Evolutionary conservation across 176 grass and related monocot species (phyloP).

Genomic region (Musa beccarii): DNA sequence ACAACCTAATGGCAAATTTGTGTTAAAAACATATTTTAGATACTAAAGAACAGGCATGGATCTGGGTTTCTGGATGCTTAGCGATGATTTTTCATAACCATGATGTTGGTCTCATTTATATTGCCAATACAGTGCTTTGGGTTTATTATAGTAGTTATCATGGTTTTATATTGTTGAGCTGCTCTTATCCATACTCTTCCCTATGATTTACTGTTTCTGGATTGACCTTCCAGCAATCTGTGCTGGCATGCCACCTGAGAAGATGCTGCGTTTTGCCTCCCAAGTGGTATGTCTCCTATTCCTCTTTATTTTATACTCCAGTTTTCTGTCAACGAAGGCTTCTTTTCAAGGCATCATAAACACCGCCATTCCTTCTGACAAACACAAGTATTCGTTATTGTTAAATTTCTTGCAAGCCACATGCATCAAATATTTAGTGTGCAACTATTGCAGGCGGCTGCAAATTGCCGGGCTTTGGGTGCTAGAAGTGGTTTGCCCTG

Average conservation of each 20-base stretch:
- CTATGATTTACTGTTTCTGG: background rate
- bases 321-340: background rate
- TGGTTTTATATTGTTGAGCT: too few species aligned
- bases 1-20: too few species aligned
- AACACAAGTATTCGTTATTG: background rate
- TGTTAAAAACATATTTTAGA: too few species aligned
- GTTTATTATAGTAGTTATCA: too few species aligned
- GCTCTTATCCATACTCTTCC: background rate
- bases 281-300: conserved; percentile 42
- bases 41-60: too few species aligned
- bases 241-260: conserved; percentile 52
- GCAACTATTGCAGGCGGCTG: conserved; percentile 40
- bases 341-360: too few species aligned
- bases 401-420: background rate
- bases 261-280: conserved; percentile 79
- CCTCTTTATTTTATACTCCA: background rate
- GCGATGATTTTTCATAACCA: too few species aligned
- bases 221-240: conserved; percentile 46
- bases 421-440: background rate
- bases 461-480: conserved; percentile 55
- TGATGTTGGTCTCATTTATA: too few species aligned
- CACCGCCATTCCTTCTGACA: background rate
- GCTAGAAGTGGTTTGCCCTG: conserved; percentile 52
- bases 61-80: too few species aligned
- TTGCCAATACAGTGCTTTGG: too few species aligned